Evolutionary conservation across 495 filamentous ascomycete species (phyloP).

Genomic region (Xylaria telfairii): DNA sequence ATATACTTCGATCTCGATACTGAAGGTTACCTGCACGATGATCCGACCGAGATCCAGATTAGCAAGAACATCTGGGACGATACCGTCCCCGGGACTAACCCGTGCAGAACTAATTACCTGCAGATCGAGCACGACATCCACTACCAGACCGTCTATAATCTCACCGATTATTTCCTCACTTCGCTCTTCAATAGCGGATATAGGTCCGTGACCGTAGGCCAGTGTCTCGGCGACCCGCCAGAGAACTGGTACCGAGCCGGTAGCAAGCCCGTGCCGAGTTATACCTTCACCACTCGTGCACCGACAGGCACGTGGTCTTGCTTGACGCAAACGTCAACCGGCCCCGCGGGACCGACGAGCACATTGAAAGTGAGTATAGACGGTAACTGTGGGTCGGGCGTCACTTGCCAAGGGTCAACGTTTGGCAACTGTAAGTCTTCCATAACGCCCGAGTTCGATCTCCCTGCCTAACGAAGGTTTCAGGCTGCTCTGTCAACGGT

Average conservation of each 20-base stretch:
- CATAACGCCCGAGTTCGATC: constrained; percentile 13
- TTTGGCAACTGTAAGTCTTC: constrained; percentile 45
- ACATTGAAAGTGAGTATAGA: constrained; percentile 50
- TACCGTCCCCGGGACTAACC: constrained; percentile 55
- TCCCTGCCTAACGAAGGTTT: constrained; percentile 19
- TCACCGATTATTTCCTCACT: constrained; percentile 76
- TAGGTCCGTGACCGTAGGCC: constrained; percentile 70
- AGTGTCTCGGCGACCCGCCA: constrained; percentile 73
- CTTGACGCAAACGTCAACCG: constrained; percentile 27
- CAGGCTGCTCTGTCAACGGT: constrained; percentile 50
- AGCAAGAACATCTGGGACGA: constrained; percentile 76
- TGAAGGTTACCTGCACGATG: constrained; percentile 73
- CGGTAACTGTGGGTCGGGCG: constrained; percentile 57
- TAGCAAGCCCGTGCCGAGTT: constrained; percentile 32
- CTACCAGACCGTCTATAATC: constrained; percentile 74
- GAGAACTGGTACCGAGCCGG: constrained; percentile 73
- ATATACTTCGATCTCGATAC: constrained; percentile 82
- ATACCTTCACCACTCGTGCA: constrained; percentile 33
- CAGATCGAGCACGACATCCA: constrained; percentile 83
- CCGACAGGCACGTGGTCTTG: constrained; percentile 37
- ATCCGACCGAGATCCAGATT: constrained; percentile 64
- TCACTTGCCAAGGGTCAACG: constrained; percentile 56
- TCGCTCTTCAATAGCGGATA: constrained; percentile 64
- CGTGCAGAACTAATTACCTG: constrained; percentile 59
- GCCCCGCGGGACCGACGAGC: constrained; percentile 33